Evolutionary conservation across 1,139 yeast species (phyloP), one percentile per base, ranked within the genome.

Genomic region (Suhomyces bolitotheri): DNA sequence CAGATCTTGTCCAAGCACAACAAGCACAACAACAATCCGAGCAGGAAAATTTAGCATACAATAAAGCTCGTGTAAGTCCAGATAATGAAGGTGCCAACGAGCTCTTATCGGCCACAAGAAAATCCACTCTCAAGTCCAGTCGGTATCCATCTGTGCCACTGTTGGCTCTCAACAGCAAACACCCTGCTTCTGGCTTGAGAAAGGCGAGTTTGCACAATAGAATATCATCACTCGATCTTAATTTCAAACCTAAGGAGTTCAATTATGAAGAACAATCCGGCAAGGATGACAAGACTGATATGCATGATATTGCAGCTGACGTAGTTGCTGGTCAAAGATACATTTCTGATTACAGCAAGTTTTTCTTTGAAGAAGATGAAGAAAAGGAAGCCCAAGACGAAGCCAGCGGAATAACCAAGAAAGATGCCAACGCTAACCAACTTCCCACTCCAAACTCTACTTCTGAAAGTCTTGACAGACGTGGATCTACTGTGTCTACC

Each of bases 61-160:
- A 16, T 5, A 32, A 32, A 13, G n/a, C 25, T 2, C 26, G 35
- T 24, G 36, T 20, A 17, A 22, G 22, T 23, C 20, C 22, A 16
- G 47, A 40, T 24, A 51, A 49, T 16, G 56, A 52, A 37, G 41
- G 38, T 6, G 25, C 33, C 7, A 34, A 31, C 19, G 55, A 47
- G 29, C 50, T 66, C 31, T 41, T 65, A 26, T 47, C 53, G 21
- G 58, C 57, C 29, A 57, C 71, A 9, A 54, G 73, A 42, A 56
- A 49, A 29, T 56, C 66, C 11, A 61, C 68, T 5, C 44, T 64
- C 23, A 64, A 59, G 45, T 60, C 71, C 5, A 66, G 53, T 38
- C 53, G 74, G 34, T 64, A 53, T 33, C 60, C 71, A 6, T 66
- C 73, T 13, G 64, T 62, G 7, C 74, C 75, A 4, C 53, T 47